These are phyloP conservation scores for Debaryomyces prosopidis DNA, from an alignment of 805 yeast species.

Conservation along the genomic window DNA sequence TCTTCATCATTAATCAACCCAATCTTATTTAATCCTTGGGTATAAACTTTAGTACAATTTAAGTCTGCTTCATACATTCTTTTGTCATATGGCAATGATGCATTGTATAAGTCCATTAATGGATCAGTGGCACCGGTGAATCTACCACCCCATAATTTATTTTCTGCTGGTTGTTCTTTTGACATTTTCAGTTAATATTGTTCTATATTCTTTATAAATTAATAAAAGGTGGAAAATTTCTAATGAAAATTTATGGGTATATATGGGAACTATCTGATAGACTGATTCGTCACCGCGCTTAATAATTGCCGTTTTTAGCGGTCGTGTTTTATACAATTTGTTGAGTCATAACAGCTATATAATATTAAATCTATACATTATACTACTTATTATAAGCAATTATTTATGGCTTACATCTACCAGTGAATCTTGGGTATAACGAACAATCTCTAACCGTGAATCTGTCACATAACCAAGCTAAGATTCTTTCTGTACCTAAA, in stretches of 20 bases:
- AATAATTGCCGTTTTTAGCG: not conserved
- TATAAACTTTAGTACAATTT: constrained; percentile 91
- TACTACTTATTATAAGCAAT: not conserved
- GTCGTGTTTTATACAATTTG: too few relatives aligned
- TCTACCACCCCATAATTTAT: constrained; percentile 96
- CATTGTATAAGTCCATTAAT: constrained; percentile 94
- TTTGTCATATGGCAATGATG: constrained; percentile 93
- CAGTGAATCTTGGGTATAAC: constrained; percentile 95
- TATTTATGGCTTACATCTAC: constrained; percentile 92
- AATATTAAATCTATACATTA: constrained; percentile 1
- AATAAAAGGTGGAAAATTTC: not conserved
- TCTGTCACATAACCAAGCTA: constrained; percentile 98
- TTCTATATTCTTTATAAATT: not conserved
- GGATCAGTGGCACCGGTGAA: constrained; percentile 98
- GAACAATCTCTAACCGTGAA: constrained; percentile 98
- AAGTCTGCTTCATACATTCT: constrained; percentile 93
- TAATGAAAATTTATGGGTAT: not conserved
- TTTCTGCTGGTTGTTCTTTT: constrained; percentile 54
- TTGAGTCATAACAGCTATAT: not conserved
- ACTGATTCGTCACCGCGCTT: constrained; percentile 5
- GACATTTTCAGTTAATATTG: constrained; percentile 20
- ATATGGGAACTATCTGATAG: not conserved
- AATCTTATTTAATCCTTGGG: constrained; percentile 78
- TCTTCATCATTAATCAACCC: constrained; percentile 76
- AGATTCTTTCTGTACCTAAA: constrained; percentile 94